These are phyloP conservation scores for Eutrema salsugineum DNA, from an alignment of 441 rosid genomes.

Conservation along the genomic window DNA sequence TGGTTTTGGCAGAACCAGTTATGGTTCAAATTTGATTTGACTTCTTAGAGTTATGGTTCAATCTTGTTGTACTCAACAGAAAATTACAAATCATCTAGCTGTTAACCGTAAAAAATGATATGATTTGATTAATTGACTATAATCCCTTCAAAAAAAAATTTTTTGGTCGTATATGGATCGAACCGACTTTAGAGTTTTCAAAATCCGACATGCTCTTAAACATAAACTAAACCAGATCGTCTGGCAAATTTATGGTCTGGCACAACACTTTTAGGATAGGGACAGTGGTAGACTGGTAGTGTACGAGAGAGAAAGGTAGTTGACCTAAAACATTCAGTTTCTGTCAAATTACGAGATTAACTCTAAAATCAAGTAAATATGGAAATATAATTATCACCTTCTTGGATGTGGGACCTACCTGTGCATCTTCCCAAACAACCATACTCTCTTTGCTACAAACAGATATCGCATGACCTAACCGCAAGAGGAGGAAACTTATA, in stretches of 20 bases:
- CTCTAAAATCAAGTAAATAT: background rate
- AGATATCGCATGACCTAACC: conserved; percentile 24
- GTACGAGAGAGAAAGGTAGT: conserved; percentile 11
- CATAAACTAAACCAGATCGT: too few species aligned
- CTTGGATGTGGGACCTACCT: conserved; percentile 26
- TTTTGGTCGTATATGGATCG: too few species aligned
- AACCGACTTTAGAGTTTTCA: too few species aligned
- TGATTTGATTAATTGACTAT: too few species aligned
- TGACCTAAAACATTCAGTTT: background rate
- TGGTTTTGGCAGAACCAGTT: background rate
- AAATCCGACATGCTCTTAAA: too few species aligned
- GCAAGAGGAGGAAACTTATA: conserved; percentile 7
- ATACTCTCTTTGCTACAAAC: conserved; percentile 16
- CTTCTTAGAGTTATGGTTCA: background rate
- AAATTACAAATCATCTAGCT: too few species aligned
- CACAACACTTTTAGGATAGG: too few species aligned
- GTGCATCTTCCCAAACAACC: background rate
- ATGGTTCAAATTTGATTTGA: background rate
- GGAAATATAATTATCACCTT: background rate
- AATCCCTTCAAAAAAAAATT: too few species aligned
- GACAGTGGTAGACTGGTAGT: background rate
- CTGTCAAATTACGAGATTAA: background rate
- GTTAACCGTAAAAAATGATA: too few species aligned
- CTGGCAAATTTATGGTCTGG: too few species aligned
- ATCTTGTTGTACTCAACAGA: background rate